Evolutionary conservation across 768 basidiomycete genomes (phyloP).

Genomic region (Leccinellum luteum): DNA sequence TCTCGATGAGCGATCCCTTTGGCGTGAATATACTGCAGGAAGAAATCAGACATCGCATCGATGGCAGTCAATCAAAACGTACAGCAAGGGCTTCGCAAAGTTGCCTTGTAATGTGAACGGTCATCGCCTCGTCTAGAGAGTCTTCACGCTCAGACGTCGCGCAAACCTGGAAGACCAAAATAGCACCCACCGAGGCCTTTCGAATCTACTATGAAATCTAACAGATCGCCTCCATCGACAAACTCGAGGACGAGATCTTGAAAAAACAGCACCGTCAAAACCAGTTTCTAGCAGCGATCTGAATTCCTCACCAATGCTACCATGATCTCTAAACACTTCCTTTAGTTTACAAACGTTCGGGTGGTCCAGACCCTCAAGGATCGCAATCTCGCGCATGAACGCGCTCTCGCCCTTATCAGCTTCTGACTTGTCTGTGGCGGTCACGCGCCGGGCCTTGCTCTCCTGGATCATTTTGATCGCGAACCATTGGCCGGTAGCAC

Average conservation of each 20-base stretch:
- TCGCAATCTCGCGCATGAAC: slow-evolving; percentile 73
- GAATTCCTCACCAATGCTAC: slow-evolving; percentile 51
- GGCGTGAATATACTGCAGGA: slow-evolving; percentile 58
- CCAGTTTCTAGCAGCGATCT: background rate
- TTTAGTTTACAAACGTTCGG: slow-evolving; percentile 79
- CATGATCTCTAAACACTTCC: slow-evolving; percentile 70
- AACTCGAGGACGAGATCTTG: slow-evolving; percentile 81
- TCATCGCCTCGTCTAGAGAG: slow-evolving; percentile 49
- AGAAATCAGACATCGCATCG: slow-evolving; percentile 1
- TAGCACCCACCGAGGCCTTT: slow-evolving; percentile 57
- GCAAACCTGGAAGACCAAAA: background rate
- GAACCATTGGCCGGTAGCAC: slow-evolving; percentile 66
- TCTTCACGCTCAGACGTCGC: background rate
- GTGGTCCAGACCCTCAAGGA: slow-evolving; percentile 75
- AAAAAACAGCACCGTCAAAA: slow-evolving; percentile 30
- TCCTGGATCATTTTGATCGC: slow-evolving; percentile 87
- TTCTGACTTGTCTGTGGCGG: slow-evolving; percentile 30
- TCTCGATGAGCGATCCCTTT: slow-evolving; percentile 89
- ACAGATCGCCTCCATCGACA: slow-evolving; percentile 84
- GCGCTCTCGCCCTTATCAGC: slow-evolving; percentile 31
- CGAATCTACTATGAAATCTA: slow-evolving; percentile 69
- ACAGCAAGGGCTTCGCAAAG: slow-evolving; percentile 79
- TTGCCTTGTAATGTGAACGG: slow-evolving; percentile 74
- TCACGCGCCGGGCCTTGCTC: slow-evolving; percentile 41
- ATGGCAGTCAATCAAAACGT: slow-evolving; percentile 22